A percentile compares a stretch with the other conserved stretches of the same genome.
phyloP scores from a whole-genome alignment of 2,329 filamentous ascomycete species.

The Clonostachys solani region DNA sequence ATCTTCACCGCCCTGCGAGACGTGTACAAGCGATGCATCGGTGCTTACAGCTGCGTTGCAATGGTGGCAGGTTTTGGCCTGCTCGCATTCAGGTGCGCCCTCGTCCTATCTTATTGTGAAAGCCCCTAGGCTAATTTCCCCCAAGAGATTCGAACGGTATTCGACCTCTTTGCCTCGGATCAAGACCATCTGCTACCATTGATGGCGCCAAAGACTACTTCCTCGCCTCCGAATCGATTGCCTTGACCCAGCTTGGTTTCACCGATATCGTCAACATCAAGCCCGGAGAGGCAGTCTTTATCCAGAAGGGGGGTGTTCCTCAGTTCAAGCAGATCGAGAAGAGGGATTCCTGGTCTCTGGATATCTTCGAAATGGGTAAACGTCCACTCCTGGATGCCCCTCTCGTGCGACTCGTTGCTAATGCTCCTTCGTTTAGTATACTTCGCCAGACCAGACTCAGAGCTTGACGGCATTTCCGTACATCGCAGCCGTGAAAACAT shows the following conservation, averaged over 20 bases:
- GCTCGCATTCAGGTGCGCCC: constrained; percentile 61
- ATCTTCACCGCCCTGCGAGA: constrained; percentile 67
- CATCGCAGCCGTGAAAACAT: constrained; percentile 81
- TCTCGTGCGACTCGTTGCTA: no score
- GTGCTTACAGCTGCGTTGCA: constrained; percentile 75
- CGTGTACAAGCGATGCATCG: constrained; percentile 70
- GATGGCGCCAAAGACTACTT: constrained; percentile 75
- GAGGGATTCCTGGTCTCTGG: constrained; percentile 45
- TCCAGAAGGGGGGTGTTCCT: constrained; percentile 71
- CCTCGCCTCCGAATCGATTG: constrained; percentile 86
- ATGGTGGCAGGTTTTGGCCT: constrained; percentile 81
- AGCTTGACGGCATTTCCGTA: constrained; percentile 86
- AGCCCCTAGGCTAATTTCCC: neutral
- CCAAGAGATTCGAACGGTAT: constrained; percentile 54
- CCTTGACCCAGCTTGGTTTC: constrained; percentile 78
- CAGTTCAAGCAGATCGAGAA: constrained; percentile 72
- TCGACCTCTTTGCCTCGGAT: constrained; percentile 76
- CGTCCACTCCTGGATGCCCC: no score
- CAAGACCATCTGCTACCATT: constrained; percentile 59
- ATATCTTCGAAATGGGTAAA: neutral
- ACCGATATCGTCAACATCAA: constrained; percentile 70
- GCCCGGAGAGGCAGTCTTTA: constrained; percentile 82
- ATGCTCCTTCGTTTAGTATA: constrained; percentile 58
- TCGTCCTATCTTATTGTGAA: constrained; percentile 41
- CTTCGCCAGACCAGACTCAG: constrained; percentile 76